A percentile compares a stretch with the other conserved stretches of the same genome.
These are phyloP conservation scores for Flaveria brownii DNA, from an alignment of 129 eudicot species.

Conservation along the genomic window DNA sequence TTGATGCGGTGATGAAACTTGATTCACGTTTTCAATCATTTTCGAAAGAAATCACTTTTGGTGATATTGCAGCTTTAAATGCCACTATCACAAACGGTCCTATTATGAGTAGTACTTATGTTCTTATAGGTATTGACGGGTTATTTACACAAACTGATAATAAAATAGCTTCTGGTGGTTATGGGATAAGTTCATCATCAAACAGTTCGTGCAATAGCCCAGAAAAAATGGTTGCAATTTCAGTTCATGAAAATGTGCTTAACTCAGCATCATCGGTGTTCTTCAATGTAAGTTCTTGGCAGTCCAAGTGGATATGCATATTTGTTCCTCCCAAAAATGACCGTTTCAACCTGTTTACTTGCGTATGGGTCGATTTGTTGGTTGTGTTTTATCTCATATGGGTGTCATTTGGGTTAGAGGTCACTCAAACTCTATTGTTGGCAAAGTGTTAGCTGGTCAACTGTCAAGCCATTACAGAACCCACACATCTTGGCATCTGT, in stretches of 20 bases:
- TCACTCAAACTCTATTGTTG: background rate
- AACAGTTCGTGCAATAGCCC: slow-evolving; percentile 40
- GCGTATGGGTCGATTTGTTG: background rate
- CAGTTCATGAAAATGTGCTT: slow-evolving; percentile 72
- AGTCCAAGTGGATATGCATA: slow-evolving; percentile 13
- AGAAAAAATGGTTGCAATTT: slow-evolving; percentile 68
- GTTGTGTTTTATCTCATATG: background rate
- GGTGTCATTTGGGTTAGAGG: background rate
- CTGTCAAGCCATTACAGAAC: background rate
- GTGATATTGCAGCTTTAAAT: slow-evolving; percentile 57
- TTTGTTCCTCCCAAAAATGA: background rate
- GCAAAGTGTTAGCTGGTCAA: background rate
- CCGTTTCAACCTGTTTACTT: background rate
- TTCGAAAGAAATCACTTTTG: slow-evolving; percentile 67
- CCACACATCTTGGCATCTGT: background rate
- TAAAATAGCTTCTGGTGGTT: slow-evolving; percentile 24
- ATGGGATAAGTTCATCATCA: slow-evolving; percentile 31
- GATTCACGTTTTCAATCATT: slow-evolving; percentile 62
- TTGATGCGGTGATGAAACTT: slow-evolving; percentile 51
- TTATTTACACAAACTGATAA: slow-evolving; percentile 47
- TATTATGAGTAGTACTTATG: slow-evolving; percentile 49
- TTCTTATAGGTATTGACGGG: slow-evolving; percentile 73
- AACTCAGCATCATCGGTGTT: slow-evolving; percentile 62
- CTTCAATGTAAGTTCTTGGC: slow-evolving; percentile 58
- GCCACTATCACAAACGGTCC: slow-evolving; percentile 68